Base-by-base conservation (phyloP, 257 asterid species). In the Scutellaria galericulata region DNA sequence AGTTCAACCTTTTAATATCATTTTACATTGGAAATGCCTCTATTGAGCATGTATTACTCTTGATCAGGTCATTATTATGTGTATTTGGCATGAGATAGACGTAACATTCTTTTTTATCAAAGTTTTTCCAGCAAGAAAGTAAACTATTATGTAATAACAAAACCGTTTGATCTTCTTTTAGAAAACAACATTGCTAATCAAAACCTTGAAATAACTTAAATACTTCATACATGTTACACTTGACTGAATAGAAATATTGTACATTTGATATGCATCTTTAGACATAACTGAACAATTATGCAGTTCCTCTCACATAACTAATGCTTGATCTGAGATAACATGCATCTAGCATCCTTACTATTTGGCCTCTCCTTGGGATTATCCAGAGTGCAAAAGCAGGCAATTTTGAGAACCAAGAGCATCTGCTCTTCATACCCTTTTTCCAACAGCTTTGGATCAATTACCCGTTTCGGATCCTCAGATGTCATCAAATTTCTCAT, bases 351-450 rank as follows among this genome's bases (percentile, higher is more conserved):
- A 56, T 91, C 95, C 84, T 89, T 94, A 74, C 96, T 89, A 53
- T 84, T 81, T 46, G 98, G 98, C 90, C 97, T 88, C 84, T 89
- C 96, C 79, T 86, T 91, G 5, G 98, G 93, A 66, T 89, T 83
- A 12, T 91, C 95, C 79, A 79, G 47, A 24, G 96, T 89, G 80
- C 98, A 94, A 76, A 91, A 94, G 62, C 96, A 91, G 7, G 98
- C 96, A 80, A 94, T 84, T 76, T 94, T 94, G 70, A 94, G 93
- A 72, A 91, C 96, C 85, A 94, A 73, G 39, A 94, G 83, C 95
- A 94, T 91, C 78, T 94, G 97, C 73, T 94, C 96, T 78, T 91
- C 97, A 11, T 82, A 81, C 69, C 96, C 96, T 6, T 73, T 86
- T 27, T 88, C 98, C 73, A 87, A 9, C 66, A 94, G 84, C 70